Base-by-base conservation (phyloP, 2,329 filamentous ascomycete genomes). In the Calonectria naviculata region DNA sequence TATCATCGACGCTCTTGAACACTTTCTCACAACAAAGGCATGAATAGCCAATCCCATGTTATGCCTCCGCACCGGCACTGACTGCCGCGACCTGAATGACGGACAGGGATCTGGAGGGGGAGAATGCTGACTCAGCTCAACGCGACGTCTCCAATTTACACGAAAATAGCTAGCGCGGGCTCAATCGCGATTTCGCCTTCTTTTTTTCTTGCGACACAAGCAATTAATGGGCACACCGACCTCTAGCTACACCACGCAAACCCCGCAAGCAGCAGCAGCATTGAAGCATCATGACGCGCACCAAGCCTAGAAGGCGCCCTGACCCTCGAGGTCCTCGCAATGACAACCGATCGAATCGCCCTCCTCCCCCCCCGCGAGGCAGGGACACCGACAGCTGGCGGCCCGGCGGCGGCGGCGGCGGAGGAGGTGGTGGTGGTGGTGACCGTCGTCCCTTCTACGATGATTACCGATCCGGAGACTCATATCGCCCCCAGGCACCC, bases 401-500 rank as follows among this genome's bases (percentile, higher is more conserved):
- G 34, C 80, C 80, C 12, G 34, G 34, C 10, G 34, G 34, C 34
- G 34, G 34, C 34, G 34, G 34, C 34, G 34, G 31, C 6, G 31
- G 34, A 4, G 34, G 34, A 9, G 34, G 34, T 13, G 34, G 34
- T 8, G 64, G 75, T 21, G 76, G 78, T 28, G 52, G 68, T 36
- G 31, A 61, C 76, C 58, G 73, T 10, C 71, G 75, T 21, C 71
- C 73, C 2, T 76, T 75, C 60, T 74, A 73, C 49, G 74, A 80
- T 56, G 74, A 79, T 21, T 73, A 73, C 34, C 76, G 75, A 9
- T 52, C 62, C 1, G 66, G 67, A 4, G 79, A 81, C 63, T 81
- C 79, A 9, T 81, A 83, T 34, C 77, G 79, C 5, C 78, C 80
- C 15, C 74, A 76, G 34, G 76, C 80, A 17, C 85, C 84, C 1